Percentiles rank a stretch among this genome's conserved stretches.
phyloP scores from a whole-genome alignment of 2,329 filamentous ascomycete genomes.

The Aspergillus quadricinctus region DNA sequence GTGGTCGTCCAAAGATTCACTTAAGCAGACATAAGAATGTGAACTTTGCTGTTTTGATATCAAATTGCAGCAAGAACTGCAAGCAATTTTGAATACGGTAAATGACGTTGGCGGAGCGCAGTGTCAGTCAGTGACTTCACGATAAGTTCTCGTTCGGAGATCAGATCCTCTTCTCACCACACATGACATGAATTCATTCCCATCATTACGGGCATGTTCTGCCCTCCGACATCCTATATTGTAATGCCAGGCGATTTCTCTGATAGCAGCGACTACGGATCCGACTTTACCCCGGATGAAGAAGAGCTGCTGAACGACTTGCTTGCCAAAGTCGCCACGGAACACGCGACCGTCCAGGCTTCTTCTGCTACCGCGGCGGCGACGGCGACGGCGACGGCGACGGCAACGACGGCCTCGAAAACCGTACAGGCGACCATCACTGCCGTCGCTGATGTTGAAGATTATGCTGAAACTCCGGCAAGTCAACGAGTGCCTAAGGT shows the following conservation, averaged over 20 bases:
- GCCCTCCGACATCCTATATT: slow-evolving; percentile 14
- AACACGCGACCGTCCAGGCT: slow-evolving; percentile 21
- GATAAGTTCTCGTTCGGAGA: background rate
- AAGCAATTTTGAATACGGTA: no score
- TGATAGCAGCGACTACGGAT: slow-evolving; percentile 57
- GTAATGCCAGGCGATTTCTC: slow-evolving; percentile 17
- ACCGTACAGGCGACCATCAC: slow-evolving; percentile 6
- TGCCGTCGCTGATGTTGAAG: slow-evolving; percentile 40
- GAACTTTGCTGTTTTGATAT: no score
- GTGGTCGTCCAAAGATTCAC: background rate
- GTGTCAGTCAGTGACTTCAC: background rate
- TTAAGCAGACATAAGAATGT: background rate
- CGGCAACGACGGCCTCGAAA: slow-evolving; percentile 1
- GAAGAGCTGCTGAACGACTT: slow-evolving; percentile 51
- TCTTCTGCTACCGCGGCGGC: slow-evolving; percentile 9
- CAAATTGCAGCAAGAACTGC: no score
- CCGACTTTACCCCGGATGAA: slow-evolving; percentile 57
- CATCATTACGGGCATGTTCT: slow-evolving; percentile 30
- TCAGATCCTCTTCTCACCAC: background rate
- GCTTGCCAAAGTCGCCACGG: slow-evolving; percentile 42
- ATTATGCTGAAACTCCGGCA: slow-evolving; percentile 37
- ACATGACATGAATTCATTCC: slow-evolving; percentile 18
- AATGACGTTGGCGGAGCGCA: background rate
- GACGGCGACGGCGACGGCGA: slow-evolving; percentile 11
- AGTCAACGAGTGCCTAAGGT: slow-evolving; percentile 38